Evolutionary conservation across 495 filamentous ascomycete genomes (phyloP), one percentile per base, ranked within the genome.

Genomic region (Podospora pseudoanserina): DNA sequence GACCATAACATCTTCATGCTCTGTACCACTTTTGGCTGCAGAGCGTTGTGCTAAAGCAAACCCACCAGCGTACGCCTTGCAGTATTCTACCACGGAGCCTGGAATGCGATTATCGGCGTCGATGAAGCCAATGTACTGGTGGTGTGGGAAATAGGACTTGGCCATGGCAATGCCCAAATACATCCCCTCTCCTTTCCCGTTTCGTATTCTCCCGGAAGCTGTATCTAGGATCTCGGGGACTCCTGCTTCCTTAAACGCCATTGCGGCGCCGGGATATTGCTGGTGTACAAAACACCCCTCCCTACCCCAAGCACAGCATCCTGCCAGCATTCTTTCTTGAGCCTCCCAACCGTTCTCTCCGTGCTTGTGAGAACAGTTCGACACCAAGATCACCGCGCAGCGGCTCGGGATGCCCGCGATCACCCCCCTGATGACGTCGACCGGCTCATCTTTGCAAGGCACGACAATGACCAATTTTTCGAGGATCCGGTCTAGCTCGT

Each of bases 121-220:
- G 39, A 78, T 66, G 60, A 78, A 78, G 54, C 74, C 74, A 54
- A 78, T 64, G 63, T 76, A 78, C 3, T 63, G 68, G 13, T 60
- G 27, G 9, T 67, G 56, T 0, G 69, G 65, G 56, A 66, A 74
- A 6, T 75, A 67, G 11, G 68, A 65, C 19, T 68, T 65, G 1
- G 69, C 70, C 6, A 78, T 16, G 13, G 75, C 75, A 1, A 74
- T 68, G n/a, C 71, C 76, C 3, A 78, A 70, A 6, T 77, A 59
- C 73, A 78, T 78, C 54, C 73, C 76, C 70, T 78, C 76, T 5
- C 76, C 76, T 67, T 78, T 78, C 44, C 76, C 76, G 57, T 75
- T 67, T 55, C 68, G 65, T 64, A 77, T 69, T 56, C 19, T 62
- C 13, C 62, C 66, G 49, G 60, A 57, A 1, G 16, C 23, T 7